Base-by-base conservation (phyloP, 495 filamentous ascomycete genomes). In the Lasiosphaeria hispida region DNA sequence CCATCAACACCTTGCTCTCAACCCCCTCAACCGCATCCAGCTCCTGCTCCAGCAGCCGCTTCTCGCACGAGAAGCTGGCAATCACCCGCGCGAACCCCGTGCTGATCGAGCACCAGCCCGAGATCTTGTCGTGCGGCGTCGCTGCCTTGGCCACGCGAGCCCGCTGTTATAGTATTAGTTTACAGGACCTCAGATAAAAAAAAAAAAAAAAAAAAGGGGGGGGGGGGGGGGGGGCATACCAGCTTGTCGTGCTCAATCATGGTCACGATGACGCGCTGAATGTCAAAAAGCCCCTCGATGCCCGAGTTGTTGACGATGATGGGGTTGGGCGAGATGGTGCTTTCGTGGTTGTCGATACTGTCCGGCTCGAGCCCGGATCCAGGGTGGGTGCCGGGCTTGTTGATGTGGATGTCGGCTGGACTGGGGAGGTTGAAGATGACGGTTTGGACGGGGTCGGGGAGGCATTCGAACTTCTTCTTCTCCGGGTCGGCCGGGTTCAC, bases 251-350 rank as follows among this genome's bases (percentile, higher is more conserved):
- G 48, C 47, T 73, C 61, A 13, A 65, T 55, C 61, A 73, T 66
- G 48, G 66, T 72, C 45, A 77, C 63, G 52, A 75, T 54, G 19
- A 77, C 71, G 52, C 71, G 65, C 56, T 74, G 73, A 38, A 77
- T 72, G 59, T 75, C 73, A 45, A 77, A 74, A 10, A 73, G 56
- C 3, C 69, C 65, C 36, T 74, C 65, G 45, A 77, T 73, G 3
- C 73, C 73, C 3, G 70, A 70, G 50, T 65, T 72, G 58, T 64
- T 72, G 35, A 75, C 56, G 15, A 67, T 71, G 55, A 77, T 75
- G 41, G 72, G 71, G 50, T 72, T 71, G 23, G 68, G 73, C 3
- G 64, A 76, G 47, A 73, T 71, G 61, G 69, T 74, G 48, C 56
- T 68, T 23, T 55, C 39, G 40, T 36, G 62, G 59, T n/a, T 13